phyloP scores from a whole-genome alignment of 176 grass and related monocot species.

The Triticum monococcum region DNA sequence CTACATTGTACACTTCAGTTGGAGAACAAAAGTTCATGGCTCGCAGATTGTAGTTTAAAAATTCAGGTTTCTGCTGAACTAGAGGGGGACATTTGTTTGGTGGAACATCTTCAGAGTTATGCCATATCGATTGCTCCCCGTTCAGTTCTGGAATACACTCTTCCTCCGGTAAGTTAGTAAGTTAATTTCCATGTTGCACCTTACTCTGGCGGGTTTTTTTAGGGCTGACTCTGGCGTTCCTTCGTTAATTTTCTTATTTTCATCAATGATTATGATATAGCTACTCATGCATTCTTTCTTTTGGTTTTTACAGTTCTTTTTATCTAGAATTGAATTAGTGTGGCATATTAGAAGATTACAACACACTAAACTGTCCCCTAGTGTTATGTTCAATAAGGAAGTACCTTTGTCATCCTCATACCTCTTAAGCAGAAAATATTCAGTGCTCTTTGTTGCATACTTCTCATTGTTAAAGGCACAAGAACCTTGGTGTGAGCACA shows the following conservation, averaged over 20 bases:
- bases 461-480: constrained; percentile 3
- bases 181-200: background rate
- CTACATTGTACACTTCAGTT: constrained; percentile 90
- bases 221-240: background rate
- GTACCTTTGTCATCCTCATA: background rate
- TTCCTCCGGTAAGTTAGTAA: constrained; percentile 77
- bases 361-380: background rate
- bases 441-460: background rate
- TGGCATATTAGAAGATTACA: background rate
- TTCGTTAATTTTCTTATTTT: constrained; percentile 16
- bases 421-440: constrained; percentile 3
- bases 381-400: constrained; percentile 3
- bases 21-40: constrained; percentile 80
- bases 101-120: constrained; percentile 84
- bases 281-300: background rate
- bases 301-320: background rate
- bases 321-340: background rate
- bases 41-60: constrained; percentile 73
- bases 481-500: background rate
- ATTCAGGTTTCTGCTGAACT: constrained; percentile 71
- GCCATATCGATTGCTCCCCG: constrained; percentile 53
- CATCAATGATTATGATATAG: background rate
- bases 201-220: background rate
- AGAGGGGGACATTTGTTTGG: constrained; percentile 72
- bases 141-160: constrained; percentile 64